Base-by-base conservation (phyloP, 139 green algal genomes). In the Ostreobium quekettii region DNA sequence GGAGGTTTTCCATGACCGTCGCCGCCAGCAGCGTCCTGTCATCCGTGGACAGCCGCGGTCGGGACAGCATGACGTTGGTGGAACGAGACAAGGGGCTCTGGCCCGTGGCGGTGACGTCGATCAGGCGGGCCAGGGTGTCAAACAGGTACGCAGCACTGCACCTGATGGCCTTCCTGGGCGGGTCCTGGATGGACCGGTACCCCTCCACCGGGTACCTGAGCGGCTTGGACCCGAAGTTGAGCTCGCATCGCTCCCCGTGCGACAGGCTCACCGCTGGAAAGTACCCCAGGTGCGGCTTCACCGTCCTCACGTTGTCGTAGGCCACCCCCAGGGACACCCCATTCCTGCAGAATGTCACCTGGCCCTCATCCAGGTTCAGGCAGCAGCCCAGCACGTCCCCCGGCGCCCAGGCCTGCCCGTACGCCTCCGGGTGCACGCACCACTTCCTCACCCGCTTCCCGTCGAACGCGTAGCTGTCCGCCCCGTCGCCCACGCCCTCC, bases 401-500 rank as follows among this genome's bases (percentile, higher is more conserved):
- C 0, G 76, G 57, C 3, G 82, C 59, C 78, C 86, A 88, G 26
- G 80, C 56, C 65, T 95, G 70, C 3, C 89, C 89, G 63, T 96
- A 97, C 0, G 75, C 60, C n/a, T 66, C 69, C n/a, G 71, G 83
- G 30, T 64, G 73, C 36, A 93, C 83, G 71, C 84, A 90, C 92
- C 92, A 97, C 68, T 91, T 91, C 33, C 73, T 73, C 22, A 87
- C 58, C 26, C 92, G 80, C 71, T 96, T 95, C 6, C 88, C 88
- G 47, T 94, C 87, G 30, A 47, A 90, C 1, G 88, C 88, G 61
- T 89, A 95, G 36, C 76, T 90, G 77, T 97, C 83, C 1, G 80
- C 66, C 8, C 78, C 87, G 67, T 97, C 92, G 1, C 92, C 92
- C 39, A 97, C 87, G 8, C 92, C 92, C 70, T 97, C 88, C 73